Conservation (phyloP, 208 protist species). For the Wallacemonas sp. region DNA sequence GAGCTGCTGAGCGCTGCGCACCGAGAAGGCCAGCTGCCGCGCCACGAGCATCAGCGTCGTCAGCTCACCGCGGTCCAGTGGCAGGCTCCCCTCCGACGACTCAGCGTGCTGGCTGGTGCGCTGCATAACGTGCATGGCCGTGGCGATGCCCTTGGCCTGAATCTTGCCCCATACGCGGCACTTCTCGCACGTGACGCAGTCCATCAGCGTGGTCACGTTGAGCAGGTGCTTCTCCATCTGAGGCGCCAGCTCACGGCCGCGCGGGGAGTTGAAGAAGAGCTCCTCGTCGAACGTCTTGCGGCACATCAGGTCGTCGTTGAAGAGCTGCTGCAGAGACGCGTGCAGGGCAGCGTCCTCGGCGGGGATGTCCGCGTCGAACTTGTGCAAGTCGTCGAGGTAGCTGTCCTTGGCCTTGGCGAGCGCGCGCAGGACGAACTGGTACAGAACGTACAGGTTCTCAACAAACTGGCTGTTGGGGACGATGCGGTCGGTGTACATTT, state of each 20-base stretch:
- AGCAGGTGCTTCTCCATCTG: conserved; percentile 78
- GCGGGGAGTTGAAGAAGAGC: conserved; percentile 67
- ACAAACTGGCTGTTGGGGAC: conserved; percentile 59
- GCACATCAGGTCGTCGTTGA: conserved; percentile 62
- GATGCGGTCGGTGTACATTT: conserved; percentile 70
- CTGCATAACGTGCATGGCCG: conserved; percentile 84
- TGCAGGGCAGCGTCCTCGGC: conserved; percentile 56
- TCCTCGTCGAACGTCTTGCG: conserved; percentile 83
- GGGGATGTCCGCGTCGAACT: conserved; percentile 40
- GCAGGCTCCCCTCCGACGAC: not conserved
- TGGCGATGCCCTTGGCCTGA: conserved; percentile 80
- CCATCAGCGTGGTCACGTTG: conserved; percentile 89
- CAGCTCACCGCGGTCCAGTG: conserved; percentile 68
- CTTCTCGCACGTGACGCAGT: conserved; percentile 94
- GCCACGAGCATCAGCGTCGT: conserved; percentile 86
- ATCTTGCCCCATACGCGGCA: conserved; percentile 93
- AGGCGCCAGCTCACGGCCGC: conserved; percentile 47
- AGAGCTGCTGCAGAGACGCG: conserved; percentile 53
- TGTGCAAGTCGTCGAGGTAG: conserved; percentile 52
- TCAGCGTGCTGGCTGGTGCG: conserved; percentile 12
- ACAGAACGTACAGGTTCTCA: conserved; percentile 88
- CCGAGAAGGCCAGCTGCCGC: conserved; percentile 79
- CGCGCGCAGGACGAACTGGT: conserved; percentile 86
- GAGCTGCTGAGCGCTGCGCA: conserved; percentile 44
- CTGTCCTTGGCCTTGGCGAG: conserved; percentile 67